Conservation (phyloP, 2,329 filamentous ascomycete genomes). For the Curvularia spicifera region DNA sequence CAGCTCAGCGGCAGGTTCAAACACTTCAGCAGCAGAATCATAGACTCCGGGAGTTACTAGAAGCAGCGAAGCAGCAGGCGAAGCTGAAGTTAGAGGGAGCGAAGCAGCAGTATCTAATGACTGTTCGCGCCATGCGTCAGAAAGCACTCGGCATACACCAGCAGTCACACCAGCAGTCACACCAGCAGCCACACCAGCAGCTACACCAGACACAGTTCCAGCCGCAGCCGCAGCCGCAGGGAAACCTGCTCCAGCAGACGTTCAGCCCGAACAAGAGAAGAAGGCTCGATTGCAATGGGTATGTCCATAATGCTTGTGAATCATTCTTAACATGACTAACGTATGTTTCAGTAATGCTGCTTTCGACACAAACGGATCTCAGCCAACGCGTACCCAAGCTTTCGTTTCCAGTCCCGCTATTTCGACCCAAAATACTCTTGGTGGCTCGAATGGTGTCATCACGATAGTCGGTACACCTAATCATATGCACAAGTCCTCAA, state of each 20-base stretch:
- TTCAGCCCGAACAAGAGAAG: slow-evolving; percentile 1
- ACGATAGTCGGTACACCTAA: not conserved
- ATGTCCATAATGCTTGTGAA: not conserved
- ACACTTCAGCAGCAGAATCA: no score
- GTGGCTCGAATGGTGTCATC: not conserved
- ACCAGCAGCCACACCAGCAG: not conserved
- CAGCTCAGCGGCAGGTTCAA: no score
- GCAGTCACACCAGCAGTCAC: not conserved
- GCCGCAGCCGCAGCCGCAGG: not conserved
- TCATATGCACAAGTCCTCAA: not conserved
- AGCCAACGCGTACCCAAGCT: not conserved
- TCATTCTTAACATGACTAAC: not conserved
- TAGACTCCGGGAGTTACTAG: no score
- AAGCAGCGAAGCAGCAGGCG: not conserved
- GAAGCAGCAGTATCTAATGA: not conserved
- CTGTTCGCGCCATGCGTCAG: not conserved
- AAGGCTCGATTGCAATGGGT: not conserved
- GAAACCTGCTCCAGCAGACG: not conserved
- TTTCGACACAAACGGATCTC: not conserved
- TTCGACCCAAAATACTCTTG: not conserved
- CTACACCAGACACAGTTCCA: no score
- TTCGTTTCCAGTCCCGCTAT: not conserved
- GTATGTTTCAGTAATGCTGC: not conserved
- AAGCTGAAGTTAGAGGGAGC: not conserved
- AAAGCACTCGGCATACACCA: not conserved